These are phyloP conservation scores for Picea glauca DNA, from an alignment of 75 land plant species.

Conservation along the genomic window DNA sequence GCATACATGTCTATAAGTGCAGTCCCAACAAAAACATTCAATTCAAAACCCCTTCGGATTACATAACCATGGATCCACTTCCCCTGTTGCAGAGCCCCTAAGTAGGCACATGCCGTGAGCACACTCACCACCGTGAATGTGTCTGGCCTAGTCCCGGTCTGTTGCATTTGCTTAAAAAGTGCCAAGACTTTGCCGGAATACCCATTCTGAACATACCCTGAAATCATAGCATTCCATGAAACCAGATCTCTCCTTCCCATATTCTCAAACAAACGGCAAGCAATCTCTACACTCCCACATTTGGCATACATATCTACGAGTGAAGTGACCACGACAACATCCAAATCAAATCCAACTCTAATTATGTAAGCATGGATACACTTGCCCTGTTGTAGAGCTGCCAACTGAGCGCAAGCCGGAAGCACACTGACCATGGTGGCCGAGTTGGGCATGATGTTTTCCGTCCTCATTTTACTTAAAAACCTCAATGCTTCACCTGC, in stretches of 20 bases:
- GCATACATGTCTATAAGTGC: conserved; percentile 69
- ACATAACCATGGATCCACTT: conserved; percentile 56
- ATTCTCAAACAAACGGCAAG: conserved; percentile 42
- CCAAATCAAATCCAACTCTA: conserved; percentile 24
- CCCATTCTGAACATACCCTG: conserved; percentile 43
- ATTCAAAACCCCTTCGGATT: conserved; percentile 25
- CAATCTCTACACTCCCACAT: conserved; percentile 30
- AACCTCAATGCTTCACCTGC: conserved; percentile 34
- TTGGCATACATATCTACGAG: conserved; percentile 67
- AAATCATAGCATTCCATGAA: conserved; percentile 76
- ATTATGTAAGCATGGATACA: conserved; percentile 30
- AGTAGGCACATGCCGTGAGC: conserved; percentile 46
- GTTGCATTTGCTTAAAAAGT: conserved; percentile 38
- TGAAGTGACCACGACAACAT: conserved; percentile 37
- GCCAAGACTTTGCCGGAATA: conserved; percentile 39
- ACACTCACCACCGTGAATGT: conserved; percentile 45
- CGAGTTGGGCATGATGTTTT: conserved; percentile 31
- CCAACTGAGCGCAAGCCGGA: conserved; percentile 42
- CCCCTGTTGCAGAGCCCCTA: conserved; percentile 27
- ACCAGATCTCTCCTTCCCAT: conserved; percentile 38
- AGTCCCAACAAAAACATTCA: conserved; percentile 52
- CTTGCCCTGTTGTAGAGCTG: conserved; percentile 35
- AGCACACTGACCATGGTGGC: conserved; percentile 37
- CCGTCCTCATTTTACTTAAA: conserved; percentile 34
- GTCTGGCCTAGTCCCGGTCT: conserved; percentile 20